phyloP scores from a whole-genome alignment of 495 filamentous ascomycete species.

The Aspergillus olivimuriae region DNA sequence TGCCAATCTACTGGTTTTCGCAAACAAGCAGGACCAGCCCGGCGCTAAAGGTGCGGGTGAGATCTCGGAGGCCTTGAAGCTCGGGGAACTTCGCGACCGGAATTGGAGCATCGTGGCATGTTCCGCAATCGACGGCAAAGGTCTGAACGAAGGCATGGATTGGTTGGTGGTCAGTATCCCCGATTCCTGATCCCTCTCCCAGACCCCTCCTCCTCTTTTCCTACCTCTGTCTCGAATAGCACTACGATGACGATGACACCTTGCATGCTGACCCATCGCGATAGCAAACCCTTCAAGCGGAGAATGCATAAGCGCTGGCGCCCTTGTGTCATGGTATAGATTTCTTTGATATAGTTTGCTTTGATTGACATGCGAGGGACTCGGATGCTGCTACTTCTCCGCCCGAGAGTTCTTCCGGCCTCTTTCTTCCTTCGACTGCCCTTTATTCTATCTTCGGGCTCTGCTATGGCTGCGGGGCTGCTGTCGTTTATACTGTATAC shows the following conservation, averaged over 20 bases:
- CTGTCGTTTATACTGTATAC: conserved; percentile 36
- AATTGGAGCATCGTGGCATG: conserved; percentile 99
- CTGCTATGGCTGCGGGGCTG: conserved; percentile 18
- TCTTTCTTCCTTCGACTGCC: conserved; percentile 15
- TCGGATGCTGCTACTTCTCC: conserved; percentile 13
- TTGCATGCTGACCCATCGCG: conserved; percentile 12
- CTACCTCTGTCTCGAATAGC: too few relatives aligned
- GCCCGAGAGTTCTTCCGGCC: conserved; percentile 17
- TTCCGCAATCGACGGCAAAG: conserved; percentile 90
- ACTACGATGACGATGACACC: too few relatives aligned
- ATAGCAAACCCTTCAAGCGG: conserved; percentile 44
- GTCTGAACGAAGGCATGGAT: conserved; percentile 95
- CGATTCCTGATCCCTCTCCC: too few relatives aligned
- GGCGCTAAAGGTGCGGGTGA: conserved; percentile 95
- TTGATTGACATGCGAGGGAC: conserved; percentile 8
- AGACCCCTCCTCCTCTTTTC: too few relatives aligned
- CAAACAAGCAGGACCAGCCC: conserved; percentile 98
- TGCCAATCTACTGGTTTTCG: conserved; percentile 88
- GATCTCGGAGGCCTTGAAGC: conserved; percentile 83
- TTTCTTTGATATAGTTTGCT: conserved; percentile 31
- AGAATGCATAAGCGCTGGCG: conserved; percentile 38
- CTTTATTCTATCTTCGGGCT: conserved; percentile 6
- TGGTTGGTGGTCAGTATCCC: conserved; percentile 81
- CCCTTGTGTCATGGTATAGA: conserved; percentile 32
- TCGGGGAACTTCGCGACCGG: conserved; percentile 86